phyloP scores from a whole-genome alignment of 768 basidiomycete species.

The Austroboletus eburneus region DNA sequence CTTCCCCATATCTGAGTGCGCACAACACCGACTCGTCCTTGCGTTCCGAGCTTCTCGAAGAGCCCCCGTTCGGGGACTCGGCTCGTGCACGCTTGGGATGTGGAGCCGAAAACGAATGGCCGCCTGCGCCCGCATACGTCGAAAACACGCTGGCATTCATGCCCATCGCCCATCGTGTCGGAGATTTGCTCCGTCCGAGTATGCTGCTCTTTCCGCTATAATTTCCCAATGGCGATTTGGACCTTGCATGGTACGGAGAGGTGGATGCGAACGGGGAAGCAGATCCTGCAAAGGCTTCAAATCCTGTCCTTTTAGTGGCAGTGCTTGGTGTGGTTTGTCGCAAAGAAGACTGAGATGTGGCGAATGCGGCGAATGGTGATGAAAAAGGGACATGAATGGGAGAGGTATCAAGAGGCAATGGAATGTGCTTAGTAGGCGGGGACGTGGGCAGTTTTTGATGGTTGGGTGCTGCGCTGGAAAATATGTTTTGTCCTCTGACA shows the following conservation, averaged over 20 bases:
- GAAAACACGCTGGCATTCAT: conserved; percentile 53
- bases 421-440: conserved; percentile 17
- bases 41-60: conserved; percentile 45
- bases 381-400: conserved; percentile 17
- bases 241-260: conserved; percentile 33
- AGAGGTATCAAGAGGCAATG: conserved; percentile 22
- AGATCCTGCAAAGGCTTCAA: conserved; percentile 52
- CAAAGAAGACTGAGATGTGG: conserved; percentile 11
- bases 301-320: conserved; percentile 48
- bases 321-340: conserved; percentile 29
- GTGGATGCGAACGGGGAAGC: conserved; percentile 47
- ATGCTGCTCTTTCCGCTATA: conserved; percentile 18
- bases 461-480: conserved; percentile 24
- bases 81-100: conserved; percentile 53
- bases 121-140: conserved; percentile 49
- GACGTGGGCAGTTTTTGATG: conserved; percentile 29
- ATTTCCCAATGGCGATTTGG: conserved; percentile 50
- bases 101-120: conserved; percentile 40
- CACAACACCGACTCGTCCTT: conserved; percentile 22
- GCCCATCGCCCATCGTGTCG: conserved; percentile 41
- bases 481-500: conserved; percentile 64
- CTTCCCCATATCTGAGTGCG: conserved; percentile 36
- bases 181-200: conserved; percentile 50
- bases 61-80: conserved; percentile 43
- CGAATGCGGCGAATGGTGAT: conserved; percentile 22